phyloP scores from a whole-genome alignment of 2,329 filamentous ascomycete species.

The Aspergillus niger region DNA sequence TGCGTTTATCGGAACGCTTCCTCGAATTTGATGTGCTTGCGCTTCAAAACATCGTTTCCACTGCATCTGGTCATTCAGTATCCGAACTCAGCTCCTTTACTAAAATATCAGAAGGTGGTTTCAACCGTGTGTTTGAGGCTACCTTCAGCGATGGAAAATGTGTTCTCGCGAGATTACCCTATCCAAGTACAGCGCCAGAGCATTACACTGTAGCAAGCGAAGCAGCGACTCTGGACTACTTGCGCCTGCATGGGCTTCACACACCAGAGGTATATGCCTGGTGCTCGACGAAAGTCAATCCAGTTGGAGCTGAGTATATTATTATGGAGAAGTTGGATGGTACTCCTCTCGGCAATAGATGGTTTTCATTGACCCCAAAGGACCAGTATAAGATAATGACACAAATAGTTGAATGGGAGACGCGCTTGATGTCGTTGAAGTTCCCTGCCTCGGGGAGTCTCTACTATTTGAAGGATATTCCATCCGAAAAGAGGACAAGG shows the following conservation, averaged over 20 bases:
- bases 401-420: conserved; percentile 13
- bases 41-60: conserved; percentile 20
- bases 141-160: conserved; percentile 30
- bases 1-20: conserved; percentile 20
- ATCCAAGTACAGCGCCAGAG: conserved; percentile 25
- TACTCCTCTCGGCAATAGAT: conserved; percentile 10
- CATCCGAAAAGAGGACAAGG: neutral
- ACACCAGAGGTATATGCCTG: conserved; percentile 15
- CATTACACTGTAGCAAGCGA: conserved; percentile 13
- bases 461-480: conserved; percentile 14
- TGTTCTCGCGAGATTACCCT: conserved; percentile 37
- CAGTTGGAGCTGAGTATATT: conserved; percentile 14
- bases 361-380: conserved; percentile 11
- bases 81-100: conserved; percentile 23
- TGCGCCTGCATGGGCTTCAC: conserved; percentile 12
- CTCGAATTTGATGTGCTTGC: conserved; percentile 24
- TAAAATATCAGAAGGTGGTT: conserved; percentile 41
- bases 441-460: conserved; percentile 16
- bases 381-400: conserved; percentile 9
- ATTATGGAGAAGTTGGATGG: conserved; percentile 14
- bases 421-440: conserved; percentile 10
- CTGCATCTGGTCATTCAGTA: conserved; percentile 8
- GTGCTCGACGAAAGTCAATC: conserved; percentile 8
- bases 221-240: conserved; percentile 16
- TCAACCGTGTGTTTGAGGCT: conserved; percentile 38